Conservation (phyloP, 805 yeast genomes). For the Saccharomycopsis olivae region DNA sequence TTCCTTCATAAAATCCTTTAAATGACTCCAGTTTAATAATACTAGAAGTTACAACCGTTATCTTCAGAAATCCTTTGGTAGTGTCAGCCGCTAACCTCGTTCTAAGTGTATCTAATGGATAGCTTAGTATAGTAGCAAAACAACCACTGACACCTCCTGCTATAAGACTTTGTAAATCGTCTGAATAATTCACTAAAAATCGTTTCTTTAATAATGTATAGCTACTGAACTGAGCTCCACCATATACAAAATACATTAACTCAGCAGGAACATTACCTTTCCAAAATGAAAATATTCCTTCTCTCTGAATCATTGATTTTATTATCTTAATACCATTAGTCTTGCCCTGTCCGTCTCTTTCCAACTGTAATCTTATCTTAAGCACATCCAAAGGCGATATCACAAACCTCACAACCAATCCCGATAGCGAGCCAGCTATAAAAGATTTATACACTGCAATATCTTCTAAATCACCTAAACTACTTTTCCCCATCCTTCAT, state of each 20-base stretch:
- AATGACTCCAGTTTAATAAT: slow-evolving; percentile 29
- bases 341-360: slow-evolving; percentile 16
- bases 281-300: slow-evolving; percentile 79
- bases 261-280: slow-evolving; percentile 94
- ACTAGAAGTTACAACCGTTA: slow-evolving; percentile 25
- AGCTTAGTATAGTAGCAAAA: slow-evolving; percentile 60
- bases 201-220: slow-evolving; percentile 52
- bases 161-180: slow-evolving; percentile 25
- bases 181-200: not conserved
- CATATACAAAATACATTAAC: slow-evolving; percentile 72
- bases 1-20: slow-evolving; percentile 40
- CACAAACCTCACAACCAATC: slow-evolving; percentile 33
- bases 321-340: slow-evolving; percentile 26
- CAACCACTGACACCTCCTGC: slow-evolving; percentile 77
- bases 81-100: slow-evolving; percentile 68
- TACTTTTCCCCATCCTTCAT: not conserved
- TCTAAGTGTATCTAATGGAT: slow-evolving; percentile 84
- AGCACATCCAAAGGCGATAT: slow-evolving; percentile 69
- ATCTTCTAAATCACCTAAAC: not conserved
- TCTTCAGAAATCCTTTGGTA: slow-evolving; percentile 25
- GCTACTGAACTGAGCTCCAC: slow-evolving; percentile 73
- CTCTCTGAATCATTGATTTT: slow-evolving; percentile 38
- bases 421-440: slow-evolving; percentile 15
- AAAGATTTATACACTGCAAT: slow-evolving; percentile 7
- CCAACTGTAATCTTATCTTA: slow-evolving; percentile 62